Conservation (phyloP, 2,329 filamentous ascomycete genomes). For the Paracoccidioides lutzii region DNA sequence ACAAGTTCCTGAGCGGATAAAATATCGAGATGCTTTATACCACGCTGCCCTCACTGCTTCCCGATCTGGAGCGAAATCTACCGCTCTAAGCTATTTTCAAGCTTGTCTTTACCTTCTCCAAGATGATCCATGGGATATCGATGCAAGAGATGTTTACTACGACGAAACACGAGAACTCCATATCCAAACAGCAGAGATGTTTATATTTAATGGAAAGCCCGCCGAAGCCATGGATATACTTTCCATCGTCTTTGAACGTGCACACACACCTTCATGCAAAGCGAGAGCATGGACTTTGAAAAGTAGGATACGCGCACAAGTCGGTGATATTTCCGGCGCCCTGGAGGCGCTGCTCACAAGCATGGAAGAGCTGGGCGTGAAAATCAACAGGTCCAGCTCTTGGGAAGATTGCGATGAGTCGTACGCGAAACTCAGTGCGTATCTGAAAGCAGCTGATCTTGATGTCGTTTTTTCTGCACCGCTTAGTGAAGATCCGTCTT, state of each 20-base stretch:
- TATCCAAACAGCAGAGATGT: slow-evolving; percentile 68
- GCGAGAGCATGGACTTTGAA: slow-evolving; percentile 73
- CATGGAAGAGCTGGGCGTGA: slow-evolving; percentile 54
- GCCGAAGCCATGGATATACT: slow-evolving; percentile 56
- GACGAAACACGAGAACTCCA: slow-evolving; percentile 73
- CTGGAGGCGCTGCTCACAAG: slow-evolving; percentile 59
- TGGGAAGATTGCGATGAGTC: slow-evolving; percentile 66
- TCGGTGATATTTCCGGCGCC: slow-evolving; percentile 57
- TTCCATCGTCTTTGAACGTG: slow-evolving; percentile 54
- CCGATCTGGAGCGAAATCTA: slow-evolving; percentile 70
- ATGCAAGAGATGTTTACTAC: slow-evolving; percentile 60
- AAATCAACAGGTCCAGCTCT: slow-evolving; percentile 51
- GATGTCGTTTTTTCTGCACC: slow-evolving; percentile 27
- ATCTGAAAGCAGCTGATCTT: slow-evolving; percentile 47
- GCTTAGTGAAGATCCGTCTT: slow-evolving; percentile 29
- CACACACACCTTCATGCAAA: slow-evolving; percentile 62
- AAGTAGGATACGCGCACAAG: slow-evolving; percentile 63
- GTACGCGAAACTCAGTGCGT: slow-evolving; percentile 51
- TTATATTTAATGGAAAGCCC: slow-evolving; percentile 63
- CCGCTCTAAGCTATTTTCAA: slow-evolving; percentile 69
- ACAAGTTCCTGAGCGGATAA: slow-evolving; percentile 45
- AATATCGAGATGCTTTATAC: slow-evolving; percentile 63
- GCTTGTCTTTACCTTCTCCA: slow-evolving; percentile 70
- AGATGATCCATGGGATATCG: slow-evolving; percentile 61
- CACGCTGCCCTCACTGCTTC: slow-evolving; percentile 66